Evolutionary conservation across 495 filamentous ascomycete species (phyloP), one percentile per base, ranked within the genome.

Genomic region (Trichoderma virens): DNA sequence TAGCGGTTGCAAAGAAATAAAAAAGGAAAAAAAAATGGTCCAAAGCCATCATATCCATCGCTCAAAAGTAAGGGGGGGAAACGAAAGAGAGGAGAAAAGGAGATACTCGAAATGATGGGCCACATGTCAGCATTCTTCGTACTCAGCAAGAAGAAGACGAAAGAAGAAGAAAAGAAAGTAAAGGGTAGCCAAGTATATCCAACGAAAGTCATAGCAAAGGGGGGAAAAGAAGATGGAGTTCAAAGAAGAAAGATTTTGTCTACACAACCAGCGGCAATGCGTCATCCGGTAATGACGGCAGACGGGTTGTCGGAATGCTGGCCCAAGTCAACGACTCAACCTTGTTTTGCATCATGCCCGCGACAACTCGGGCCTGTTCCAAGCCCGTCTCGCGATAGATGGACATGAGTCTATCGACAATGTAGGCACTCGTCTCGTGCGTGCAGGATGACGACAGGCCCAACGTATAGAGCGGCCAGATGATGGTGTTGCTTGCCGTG

Each of bases 381-480:
- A 75, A 68, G 3, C 70, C 69, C 51, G 73, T 73, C 69, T 77
- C 74, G 63, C 69, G 69, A 43, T 71, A 72, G 14, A 77, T 65
- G 16, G 70, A 68, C 14, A 69, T 39, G 28, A 77, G 66, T 14
- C 75, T 62, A 2, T 70, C 74, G 9, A 76, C 59, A 1, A 71
- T 66, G 32, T 73, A 77, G 2, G 60, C 47, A 59, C 71, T 71
- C 59, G 70, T 67, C 30, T 68, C 66, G 8, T 64, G 66, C 0
- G 67, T 68, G 65, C 75, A 76, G 2, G 67, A 70, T 14, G 71
- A 72, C 35, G 74, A 74, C 74, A 76, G 75, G 35, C 73, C 75
- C 2, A 70, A 69, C 9, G 73, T 66, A 56, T 74, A 77, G 7
- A 77, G 70, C n/a, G 75, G 73, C 71, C 71, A 76, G 18, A 77